Base-by-base conservation (phyloP, 345 rosid species). In the Crucihimalaya himalaica region DNA sequence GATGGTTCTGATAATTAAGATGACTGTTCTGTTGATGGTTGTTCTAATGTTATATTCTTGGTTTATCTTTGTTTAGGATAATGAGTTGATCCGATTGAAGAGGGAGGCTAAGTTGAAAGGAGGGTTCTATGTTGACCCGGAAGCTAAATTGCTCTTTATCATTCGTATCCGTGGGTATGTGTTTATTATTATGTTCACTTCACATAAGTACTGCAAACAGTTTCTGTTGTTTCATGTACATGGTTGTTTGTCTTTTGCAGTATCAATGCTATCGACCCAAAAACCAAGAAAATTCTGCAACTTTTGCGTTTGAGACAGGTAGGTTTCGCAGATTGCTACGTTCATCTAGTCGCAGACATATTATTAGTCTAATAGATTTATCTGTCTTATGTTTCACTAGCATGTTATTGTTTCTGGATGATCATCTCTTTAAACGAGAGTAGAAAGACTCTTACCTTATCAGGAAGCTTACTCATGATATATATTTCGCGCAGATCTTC, bases 51-150 rank as follows among this genome's bases (percentile, higher is more conserved):
- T 7, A 5, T 47, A 0, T 51, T 25, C 6, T 1, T 5, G 4
- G 5, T 28, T 18, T 2, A 4, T 1, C 21, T 0, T 65, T 48
- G 10, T 16, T 51, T 70, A 87, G 93, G 91, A 91, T 4, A 87
- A 78, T 31, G 89, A 91, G 72, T 59, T 89, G 71, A 87, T 91
- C 55, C 32, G 25, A 0, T 66, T 91, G 88, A 93, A 91, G 81
- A 80, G 94, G 0, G 96, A 89, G 76, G 97, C 98, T 0, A 91
- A 87, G 69, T 74, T 91, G 78, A 91, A 91, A 65, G 97, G 98
- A 16, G 97, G 96, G 0, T 94, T 91, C 76, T 94, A 91, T 70
- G 98, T 89, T 20, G 84, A 86, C n/a, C 97, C 98, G 0, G 97
- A 94, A 34, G 91, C 97, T 0, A 94, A 91, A 66, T 79, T 91